Conservation (phyloP, 768 basidiomycete species). For the Postia placenta region DNA sequence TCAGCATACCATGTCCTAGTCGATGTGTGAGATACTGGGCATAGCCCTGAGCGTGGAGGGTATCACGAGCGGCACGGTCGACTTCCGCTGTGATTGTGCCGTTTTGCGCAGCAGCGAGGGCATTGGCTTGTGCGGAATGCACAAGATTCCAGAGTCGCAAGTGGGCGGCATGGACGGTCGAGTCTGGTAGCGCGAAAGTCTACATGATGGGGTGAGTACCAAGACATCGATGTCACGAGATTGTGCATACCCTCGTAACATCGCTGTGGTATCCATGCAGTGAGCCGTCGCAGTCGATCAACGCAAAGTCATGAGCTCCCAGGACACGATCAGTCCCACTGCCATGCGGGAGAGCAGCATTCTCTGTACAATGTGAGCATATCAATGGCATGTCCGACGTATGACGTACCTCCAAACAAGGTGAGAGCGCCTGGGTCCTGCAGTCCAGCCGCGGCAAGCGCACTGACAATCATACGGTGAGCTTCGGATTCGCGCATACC, state of each 20-base stretch:
- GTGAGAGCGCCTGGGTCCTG: slow-evolving; percentile 53
- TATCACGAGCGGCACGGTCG: slow-evolving; percentile 54
- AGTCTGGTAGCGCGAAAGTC: slow-evolving; percentile 63
- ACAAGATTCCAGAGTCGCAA: slow-evolving; percentile 60
- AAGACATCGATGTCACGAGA: neutral
- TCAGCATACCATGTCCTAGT: slow-evolving; percentile 67
- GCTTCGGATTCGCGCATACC: slow-evolving; percentile 78
- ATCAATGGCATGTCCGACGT: no score
- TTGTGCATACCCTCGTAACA: slow-evolving; percentile 58
- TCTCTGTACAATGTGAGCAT: slow-evolving; percentile 41
- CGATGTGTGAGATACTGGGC: slow-evolving; percentile 72
- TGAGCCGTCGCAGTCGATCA: slow-evolving; percentile 70
- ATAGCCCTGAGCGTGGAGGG: slow-evolving; percentile 38
- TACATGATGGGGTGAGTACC: slow-evolving; percentile 13
- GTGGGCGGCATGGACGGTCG: slow-evolving; percentile 48
- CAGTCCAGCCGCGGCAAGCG: slow-evolving; percentile 56
- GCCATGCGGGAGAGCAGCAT: slow-evolving; percentile 85
- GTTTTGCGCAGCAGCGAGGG: slow-evolving; percentile 39
- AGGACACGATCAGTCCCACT: slow-evolving; percentile 63
- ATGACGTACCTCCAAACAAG: slow-evolving; percentile 66
- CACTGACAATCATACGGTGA: slow-evolving; percentile 44
- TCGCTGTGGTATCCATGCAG: slow-evolving; percentile 76
- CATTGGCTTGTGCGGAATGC: slow-evolving; percentile 53
- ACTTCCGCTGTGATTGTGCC: slow-evolving; percentile 48
- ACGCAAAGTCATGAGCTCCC: slow-evolving; percentile 50